Percentiles rank a stretch among this genome's conserved stretches.
Conservation (phyloP, 352 stramenopile species). For the Albugo candida region DNA sequence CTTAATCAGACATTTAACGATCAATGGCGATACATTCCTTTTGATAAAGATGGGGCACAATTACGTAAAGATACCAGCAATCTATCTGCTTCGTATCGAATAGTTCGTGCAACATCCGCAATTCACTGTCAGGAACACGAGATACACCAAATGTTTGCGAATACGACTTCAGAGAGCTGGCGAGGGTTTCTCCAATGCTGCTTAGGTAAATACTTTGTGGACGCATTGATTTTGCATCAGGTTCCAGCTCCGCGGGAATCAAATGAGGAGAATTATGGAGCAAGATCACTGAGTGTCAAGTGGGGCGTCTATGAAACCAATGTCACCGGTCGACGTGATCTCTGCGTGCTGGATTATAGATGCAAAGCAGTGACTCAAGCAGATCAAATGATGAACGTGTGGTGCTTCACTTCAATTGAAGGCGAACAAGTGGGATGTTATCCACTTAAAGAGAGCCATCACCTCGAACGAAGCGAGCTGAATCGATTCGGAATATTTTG, state of each 20-base stretch:
- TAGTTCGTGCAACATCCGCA: conserved; percentile 44
- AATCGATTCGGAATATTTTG: conserved; percentile 57
- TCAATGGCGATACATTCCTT: conserved; percentile 59
- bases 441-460: conserved; percentile 51
- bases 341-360: conserved; percentile 57
- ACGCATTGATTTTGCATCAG: conserved; percentile 55
- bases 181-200: conserved; percentile 57
- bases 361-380: conserved; percentile 41
- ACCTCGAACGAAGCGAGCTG: conserved; percentile 27
- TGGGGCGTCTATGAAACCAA: conserved; percentile 52
- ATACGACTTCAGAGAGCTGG: conserved; percentile 50
- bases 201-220: conserved; percentile 52
- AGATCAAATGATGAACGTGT: conserved; percentile 35
- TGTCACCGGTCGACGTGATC: conserved; percentile 28
- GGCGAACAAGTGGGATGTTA: conserved; percentile 62
- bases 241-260: conserved; percentile 9
- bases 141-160: conserved; percentile 45
- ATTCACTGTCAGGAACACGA: conserved; percentile 57
- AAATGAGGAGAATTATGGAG: conserved; percentile 12
- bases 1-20: conserved; percentile 59
- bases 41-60: conserved; percentile 59
- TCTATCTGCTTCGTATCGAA: conserved; percentile 33
- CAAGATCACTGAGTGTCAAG: conserved; percentile 30
- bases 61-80: conserved; percentile 71
- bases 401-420: conserved; percentile 55